Conservation (phyloP, 306 rosid genomes). For the Vigna radiata region DNA sequence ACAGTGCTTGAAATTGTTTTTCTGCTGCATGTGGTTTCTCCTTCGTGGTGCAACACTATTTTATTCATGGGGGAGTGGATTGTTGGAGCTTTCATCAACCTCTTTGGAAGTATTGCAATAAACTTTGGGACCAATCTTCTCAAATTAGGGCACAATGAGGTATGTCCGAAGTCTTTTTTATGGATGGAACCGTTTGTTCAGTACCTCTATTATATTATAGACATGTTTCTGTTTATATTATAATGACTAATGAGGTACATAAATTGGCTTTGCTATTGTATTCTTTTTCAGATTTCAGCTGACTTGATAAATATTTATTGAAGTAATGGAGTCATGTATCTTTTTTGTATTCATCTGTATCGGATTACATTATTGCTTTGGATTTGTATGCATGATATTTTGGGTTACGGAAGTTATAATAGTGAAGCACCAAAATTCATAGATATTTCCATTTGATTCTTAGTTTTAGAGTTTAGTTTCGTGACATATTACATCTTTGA, state of each 20-base stretch:
- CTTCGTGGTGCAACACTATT: constrained; percentile 47
- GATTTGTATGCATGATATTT: constrained; percentile 28
- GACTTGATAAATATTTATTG: not conserved
- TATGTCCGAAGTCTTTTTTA: constrained; percentile 19
- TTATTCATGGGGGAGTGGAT: constrained; percentile 96
- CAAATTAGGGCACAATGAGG: constrained; percentile 97
- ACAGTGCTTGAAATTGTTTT: constrained; percentile 23
- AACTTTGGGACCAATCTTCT: constrained; percentile 98
- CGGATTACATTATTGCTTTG: constrained; percentile 20
- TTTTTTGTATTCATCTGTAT: not conserved
- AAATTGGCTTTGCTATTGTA: constrained; percentile 7
- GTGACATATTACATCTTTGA: constrained; percentile 27
- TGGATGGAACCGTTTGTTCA: not conserved
- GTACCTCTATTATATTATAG: not conserved
- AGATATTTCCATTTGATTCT: constrained; percentile 13
- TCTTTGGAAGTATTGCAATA: constrained; percentile 94
- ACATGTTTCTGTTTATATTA: not conserved
- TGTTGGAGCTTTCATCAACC: constrained; percentile 96
- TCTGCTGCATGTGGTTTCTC: constrained; percentile 61
- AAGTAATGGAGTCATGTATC: constrained; percentile 1
- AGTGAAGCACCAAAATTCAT: constrained; percentile 16
- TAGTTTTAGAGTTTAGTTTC: constrained; percentile 8
- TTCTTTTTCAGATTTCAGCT: constrained; percentile 10
- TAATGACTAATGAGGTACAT: constrained; percentile 18
- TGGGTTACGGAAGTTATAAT: constrained; percentile 7